These are phyloP conservation scores for Raphanus sativus DNA, from an alignment of 345 rosid genomes.

Conservation along the genomic window DNA sequence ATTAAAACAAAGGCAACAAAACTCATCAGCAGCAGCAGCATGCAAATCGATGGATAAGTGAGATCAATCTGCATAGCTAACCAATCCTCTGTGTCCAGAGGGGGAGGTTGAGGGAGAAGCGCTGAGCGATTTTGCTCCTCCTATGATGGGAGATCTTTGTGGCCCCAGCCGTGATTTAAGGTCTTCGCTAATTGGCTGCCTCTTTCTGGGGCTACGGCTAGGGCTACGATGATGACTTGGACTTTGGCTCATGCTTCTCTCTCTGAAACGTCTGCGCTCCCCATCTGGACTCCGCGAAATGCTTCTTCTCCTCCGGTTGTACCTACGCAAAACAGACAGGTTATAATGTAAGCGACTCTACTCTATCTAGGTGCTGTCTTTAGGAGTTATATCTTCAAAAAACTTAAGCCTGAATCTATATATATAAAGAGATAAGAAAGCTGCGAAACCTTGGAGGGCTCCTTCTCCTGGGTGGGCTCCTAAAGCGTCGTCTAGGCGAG, in stretches of 20 bases:
- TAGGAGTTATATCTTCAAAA: conserved; percentile 8
- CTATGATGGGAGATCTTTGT: conserved; percentile 37
- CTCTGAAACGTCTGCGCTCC: conserved; percentile 50
- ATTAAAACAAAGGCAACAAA: neutral
- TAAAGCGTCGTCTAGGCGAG: conserved; percentile 52
- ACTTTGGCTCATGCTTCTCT: conserved; percentile 55
- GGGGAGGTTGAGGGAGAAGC: conserved; percentile 68
- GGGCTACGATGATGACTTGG: conserved; percentile 46
- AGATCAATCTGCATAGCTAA: conserved; percentile 77
- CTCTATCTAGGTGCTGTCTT: neutral
- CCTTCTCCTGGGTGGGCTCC: conserved; percentile 74
- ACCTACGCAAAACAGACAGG: conserved; percentile 40
- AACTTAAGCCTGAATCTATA: neutral
- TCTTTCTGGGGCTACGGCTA: conserved; percentile 63
- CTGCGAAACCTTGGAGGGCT: conserved; percentile 82
- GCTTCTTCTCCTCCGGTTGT: conserved; percentile 55
- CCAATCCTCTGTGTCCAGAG: conserved; percentile 67
- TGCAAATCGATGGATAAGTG: neutral
- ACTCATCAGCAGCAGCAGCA: neutral
- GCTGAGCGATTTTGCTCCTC: conserved; percentile 42
- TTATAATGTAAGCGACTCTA: neutral
- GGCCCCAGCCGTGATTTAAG: conserved; percentile 79
- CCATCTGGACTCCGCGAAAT: conserved; percentile 61
- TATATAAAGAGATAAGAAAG: conserved; percentile 23
- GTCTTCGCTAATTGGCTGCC: conserved; percentile 59